phyloP scores from a whole-genome alignment of 108 stramenopile genomes.

The Fragilaria radians region DNA sequence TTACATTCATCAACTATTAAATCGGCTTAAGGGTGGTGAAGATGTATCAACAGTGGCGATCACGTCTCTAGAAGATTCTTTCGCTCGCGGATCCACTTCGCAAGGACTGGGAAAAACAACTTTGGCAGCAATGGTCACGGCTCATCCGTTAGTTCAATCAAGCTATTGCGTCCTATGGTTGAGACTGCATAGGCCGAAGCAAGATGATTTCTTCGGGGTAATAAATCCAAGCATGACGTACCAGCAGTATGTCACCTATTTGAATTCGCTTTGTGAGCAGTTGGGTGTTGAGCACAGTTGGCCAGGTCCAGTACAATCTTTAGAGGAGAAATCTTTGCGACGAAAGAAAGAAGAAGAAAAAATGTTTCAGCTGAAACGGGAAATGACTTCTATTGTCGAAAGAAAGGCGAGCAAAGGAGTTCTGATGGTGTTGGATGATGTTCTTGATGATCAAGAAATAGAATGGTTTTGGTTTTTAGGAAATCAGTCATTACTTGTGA shows the following conservation, averaged over 20 bases:
- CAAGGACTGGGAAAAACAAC: conserved; percentile 50
- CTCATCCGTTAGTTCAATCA: conserved; percentile 20
- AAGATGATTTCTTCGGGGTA: conserved; percentile 7
- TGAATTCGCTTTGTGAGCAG: conserved; percentile 20
- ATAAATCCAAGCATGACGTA: neutral
- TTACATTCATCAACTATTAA: conserved; percentile 22
- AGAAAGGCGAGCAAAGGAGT: conserved; percentile 12
- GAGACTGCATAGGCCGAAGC: neutral
- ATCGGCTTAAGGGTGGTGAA: conserved; percentile 12
- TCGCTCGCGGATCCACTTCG: conserved; percentile 1
- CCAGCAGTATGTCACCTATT: conserved; percentile 3
- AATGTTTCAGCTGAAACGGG: conserved; percentile 14
- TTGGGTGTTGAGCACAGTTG: conserved; percentile 6
- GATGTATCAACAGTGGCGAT: conserved; percentile 11
- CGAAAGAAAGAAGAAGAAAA: conserved; percentile 12
- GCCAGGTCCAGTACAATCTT: conserved; percentile 6
- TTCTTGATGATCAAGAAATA: conserved; percentile 27
- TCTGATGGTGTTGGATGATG: conserved; percentile 48
- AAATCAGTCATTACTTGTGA: conserved; percentile 30
- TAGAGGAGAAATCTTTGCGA: conserved; percentile 21
- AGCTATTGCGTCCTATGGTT: conserved; percentile 21
- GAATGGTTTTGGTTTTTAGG: conserved; percentile 45
- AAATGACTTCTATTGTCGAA: conserved; percentile 10
- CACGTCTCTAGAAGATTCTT: conserved; percentile 7
- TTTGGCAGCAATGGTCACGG: conserved; percentile 35